phyloP scores from a whole-genome alignment of 2,329 filamentous ascomycete genomes.

The Zalaria obscura region DNA sequence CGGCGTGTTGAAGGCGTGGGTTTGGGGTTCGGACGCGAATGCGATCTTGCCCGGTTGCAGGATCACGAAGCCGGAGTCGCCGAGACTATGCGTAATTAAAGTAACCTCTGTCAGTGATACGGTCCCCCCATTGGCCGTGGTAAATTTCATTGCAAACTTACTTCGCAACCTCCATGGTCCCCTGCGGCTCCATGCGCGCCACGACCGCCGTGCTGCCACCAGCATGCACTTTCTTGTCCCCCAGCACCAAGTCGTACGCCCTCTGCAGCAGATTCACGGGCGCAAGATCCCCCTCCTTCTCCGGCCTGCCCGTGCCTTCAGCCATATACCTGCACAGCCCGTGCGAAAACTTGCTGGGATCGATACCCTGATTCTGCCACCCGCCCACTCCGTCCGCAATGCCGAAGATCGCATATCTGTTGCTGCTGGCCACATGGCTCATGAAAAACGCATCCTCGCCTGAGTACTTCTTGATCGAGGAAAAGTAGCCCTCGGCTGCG shows the following conservation, averaged over 20 bases:
- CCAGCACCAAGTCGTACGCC: constrained; percentile 70
- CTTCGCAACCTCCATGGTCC: constrained; percentile 77
- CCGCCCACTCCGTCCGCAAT: constrained; percentile 92
- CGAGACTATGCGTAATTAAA: constrained; percentile 37
- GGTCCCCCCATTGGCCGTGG: background rate
- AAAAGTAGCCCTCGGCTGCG: constrained; percentile 32
- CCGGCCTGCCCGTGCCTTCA: constrained; percentile 42
- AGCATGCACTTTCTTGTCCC: constrained; percentile 57
- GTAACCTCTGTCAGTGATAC: constrained; percentile 2
- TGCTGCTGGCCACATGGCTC: constrained; percentile 53
- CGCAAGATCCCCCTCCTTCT: constrained; percentile 23
- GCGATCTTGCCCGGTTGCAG: constrained; percentile 76
- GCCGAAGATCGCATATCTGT: constrained; percentile 63
- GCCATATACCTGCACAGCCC: constrained; percentile 91
- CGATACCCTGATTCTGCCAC: constrained; percentile 83
- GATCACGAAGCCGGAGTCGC: constrained; percentile 87
- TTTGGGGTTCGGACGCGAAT: constrained; percentile 71
- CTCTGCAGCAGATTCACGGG: constrained; percentile 62
- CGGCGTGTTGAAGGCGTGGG: constrained; percentile 94
- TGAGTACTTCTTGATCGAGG: constrained; percentile 45
- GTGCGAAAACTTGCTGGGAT: constrained; percentile 91
- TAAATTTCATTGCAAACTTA: constrained; percentile 14
- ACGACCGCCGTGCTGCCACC: constrained; percentile 89
- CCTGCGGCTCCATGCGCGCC: constrained; percentile 59
- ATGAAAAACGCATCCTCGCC: constrained; percentile 97